Evolutionary conservation across 441 rosid genomes (phyloP), one percentile per base, ranked within the genome.

Genomic region (Bruguiera hainesii): DNA sequence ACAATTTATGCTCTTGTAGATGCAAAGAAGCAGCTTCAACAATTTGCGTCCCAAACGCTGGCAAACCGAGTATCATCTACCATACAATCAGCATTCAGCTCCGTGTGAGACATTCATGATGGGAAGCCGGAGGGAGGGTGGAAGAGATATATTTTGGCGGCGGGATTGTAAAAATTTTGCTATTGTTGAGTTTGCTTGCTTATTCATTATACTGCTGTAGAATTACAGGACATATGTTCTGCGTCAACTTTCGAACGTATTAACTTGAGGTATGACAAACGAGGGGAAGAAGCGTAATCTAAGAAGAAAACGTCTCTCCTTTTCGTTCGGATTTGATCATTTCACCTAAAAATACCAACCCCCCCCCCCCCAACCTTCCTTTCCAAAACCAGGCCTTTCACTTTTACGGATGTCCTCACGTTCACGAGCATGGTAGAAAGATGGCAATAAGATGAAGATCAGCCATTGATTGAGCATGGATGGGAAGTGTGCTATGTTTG

Each of bases 1-100:
- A 10, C 10, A 55, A 5, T n/a, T 26, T 23, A 8, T 55, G 29
- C 28, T 3, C 60, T 60, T 69, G 65, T 85, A 95, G 98, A 95
- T 84, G 99, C 98, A 25, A 95, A 90, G 96, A 92, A 92, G 89
- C 98, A 95, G 77, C 63, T 95, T 74, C 98, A 95, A 66, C 91
- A 87, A 78, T 95, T 92, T 76, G 99, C 99, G 46, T 60, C 96
- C 21, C 97, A 92, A 82, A 90, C 99, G 57, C 87, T 95, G 4
- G 93, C 97, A 35, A 78, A 85, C 48, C 84, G 84, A 68, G 77
- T 95, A 76, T 79, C 95, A 16, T 95, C 99, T 57, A 89, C 96
- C 7, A 64, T 95, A 78, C 99, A 89, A 69, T 82, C 96, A 16
- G 99, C 99, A 55, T 92, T 95, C 81, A 92, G 87, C 31, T 89